Evolutionary conservation across 345 rosid genomes (phyloP), one percentile per base, ranked within the genome.

Genomic region (Brassica rapa): DNA sequence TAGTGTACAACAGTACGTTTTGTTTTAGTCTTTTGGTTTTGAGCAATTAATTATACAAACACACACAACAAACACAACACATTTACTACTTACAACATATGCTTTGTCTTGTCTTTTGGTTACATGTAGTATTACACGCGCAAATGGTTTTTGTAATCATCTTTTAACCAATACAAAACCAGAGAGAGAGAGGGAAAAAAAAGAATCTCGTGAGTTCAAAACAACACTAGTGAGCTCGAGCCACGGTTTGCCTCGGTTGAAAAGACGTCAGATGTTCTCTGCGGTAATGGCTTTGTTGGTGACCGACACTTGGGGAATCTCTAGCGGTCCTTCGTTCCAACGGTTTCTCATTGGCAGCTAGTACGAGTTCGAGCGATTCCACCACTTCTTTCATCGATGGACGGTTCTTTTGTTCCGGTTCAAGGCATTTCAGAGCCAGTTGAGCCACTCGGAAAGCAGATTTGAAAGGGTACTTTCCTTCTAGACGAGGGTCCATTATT

Each of bases 351-450:
- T 82, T 83, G 5, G 71, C 75, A n/a, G 93, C 81, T 74, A 81
- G 86, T 0, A 93, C 77, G 73, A 66, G 88, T 76, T 87, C 92
- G 15, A 95, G 84, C 1, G 85, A 79, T 69, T 86, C 91, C 60
- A 90, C 84, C 11, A 93, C 99, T 81, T 89, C 90, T 84, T 77
- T 88, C 99, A 95, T 95, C 0, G 93, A 80, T 6, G 99, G 99
- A 3, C 99, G 94, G 74, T 85, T 49, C 81, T 83, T 90, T 0
- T 86, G 97, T 56, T 95, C 97, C 0, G 83, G 10, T 79, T 71
- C 98, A 6, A 95, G 85, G 67, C 99, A 95, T 46, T 71, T 86
- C 8, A 90, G 79, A 72, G 98, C 80, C 4, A 94, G 92, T 63
- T 85, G 90, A 70, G 97, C 97, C 4, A 93, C 76, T 79, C 82